These are phyloP conservation scores for Paecilomyces niveus DNA, from an alignment of 2,329 filamentous ascomycete species.

Conservation along the genomic window DNA sequence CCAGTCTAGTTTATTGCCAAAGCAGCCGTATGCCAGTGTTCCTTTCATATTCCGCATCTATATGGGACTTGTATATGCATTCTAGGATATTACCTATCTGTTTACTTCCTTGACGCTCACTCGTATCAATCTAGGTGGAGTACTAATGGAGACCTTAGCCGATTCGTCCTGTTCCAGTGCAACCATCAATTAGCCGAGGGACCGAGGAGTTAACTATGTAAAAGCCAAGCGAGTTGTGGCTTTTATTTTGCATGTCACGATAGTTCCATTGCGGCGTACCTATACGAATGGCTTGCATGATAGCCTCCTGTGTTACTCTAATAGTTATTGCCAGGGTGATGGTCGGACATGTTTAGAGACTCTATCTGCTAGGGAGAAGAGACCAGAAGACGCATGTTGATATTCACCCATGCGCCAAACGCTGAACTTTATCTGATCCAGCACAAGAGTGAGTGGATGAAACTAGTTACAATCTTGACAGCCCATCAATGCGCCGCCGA, in stretches of 20 bases:
- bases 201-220: background rate
- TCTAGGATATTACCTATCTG: background rate
- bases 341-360: background rate
- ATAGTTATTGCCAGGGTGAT: background rate
- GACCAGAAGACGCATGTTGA: background rate
- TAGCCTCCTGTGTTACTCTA: background rate
- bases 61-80: background rate
- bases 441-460: background rate
- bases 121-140: background rate
- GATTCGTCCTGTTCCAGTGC: background rate
- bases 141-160: background rate
- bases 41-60: background rate
- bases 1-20: background rate
- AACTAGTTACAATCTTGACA: background rate
- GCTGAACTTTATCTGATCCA: background rate
- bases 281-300: background rate
- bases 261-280: background rate
- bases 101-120: background rate
- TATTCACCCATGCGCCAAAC: background rate
- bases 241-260: background rate
- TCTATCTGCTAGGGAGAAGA: background rate
- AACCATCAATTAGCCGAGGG: background rate
- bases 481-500: background rate
- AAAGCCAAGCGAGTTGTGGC: background rate
- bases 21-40: background rate